These are phyloP conservation scores for Thelonectria olida DNA, from an alignment of 2,329 filamentous ascomycete species.

Conservation along the genomic window DNA sequence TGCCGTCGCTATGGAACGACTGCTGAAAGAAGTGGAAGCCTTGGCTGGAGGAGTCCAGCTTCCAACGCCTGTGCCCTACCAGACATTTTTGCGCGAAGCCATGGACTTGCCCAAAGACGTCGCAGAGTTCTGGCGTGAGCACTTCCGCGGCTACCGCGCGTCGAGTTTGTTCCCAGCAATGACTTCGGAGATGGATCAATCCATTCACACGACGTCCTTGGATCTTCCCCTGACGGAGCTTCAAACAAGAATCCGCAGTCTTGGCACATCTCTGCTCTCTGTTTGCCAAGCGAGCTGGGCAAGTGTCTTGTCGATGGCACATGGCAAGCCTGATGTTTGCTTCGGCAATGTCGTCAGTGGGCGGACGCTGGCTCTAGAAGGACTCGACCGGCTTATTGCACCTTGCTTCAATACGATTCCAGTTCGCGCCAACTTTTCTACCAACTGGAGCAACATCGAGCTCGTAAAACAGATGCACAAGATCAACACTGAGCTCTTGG, in stretches of 20 bases:
- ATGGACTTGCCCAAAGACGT: slow-evolving; percentile 56
- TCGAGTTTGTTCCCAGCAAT: slow-evolving; percentile 36
- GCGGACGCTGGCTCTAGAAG: slow-evolving; percentile 71
- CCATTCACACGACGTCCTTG: slow-evolving; percentile 41
- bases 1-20: slow-evolving; percentile 75
- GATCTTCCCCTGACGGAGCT: slow-evolving; percentile 54
- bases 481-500: slow-evolving; percentile 68
- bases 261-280: slow-evolving; percentile 71
- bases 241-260: slow-evolving; percentile 57
- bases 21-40: slow-evolving; percentile 76
- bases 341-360: slow-evolving; percentile 90
- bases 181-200: slow-evolving; percentile 39
- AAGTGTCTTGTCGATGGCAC: slow-evolving; percentile 66
- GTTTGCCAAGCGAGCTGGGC: slow-evolving; percentile 80
- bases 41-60: slow-evolving; percentile 60
- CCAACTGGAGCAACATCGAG: slow-evolving; percentile 59
- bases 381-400: slow-evolving; percentile 78
- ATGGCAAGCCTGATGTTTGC: slow-evolving; percentile 72
- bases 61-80: slow-evolving; percentile 62
- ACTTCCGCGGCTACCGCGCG: slow-evolving; percentile 61
- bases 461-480: slow-evolving; percentile 69
- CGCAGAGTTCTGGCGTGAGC: slow-evolving; percentile 72
- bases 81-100: slow-evolving; percentile 70
- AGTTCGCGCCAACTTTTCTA: slow-evolving; percentile 65
- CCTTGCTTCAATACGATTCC: slow-evolving; percentile 94